phyloP scores from a whole-genome alignment of 371 early-diverging fungal genomes.

The Mucor racemosus region DNA sequence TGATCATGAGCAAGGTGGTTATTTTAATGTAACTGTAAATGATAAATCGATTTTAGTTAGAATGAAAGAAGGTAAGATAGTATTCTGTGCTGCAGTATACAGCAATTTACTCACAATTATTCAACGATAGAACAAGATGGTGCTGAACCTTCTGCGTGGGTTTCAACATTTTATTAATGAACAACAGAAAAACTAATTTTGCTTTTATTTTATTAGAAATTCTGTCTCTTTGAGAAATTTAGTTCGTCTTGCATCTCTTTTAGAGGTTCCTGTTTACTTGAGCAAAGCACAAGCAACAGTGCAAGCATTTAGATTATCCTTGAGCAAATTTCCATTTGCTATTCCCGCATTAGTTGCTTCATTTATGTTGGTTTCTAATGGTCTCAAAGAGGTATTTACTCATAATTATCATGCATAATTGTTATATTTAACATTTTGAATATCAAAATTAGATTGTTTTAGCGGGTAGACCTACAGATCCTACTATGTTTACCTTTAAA shows the following conservation, averaged over 20 bases:
- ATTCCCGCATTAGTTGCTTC: constrained; percentile 48
- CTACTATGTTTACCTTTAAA: constrained; percentile 28
- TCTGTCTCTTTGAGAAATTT: constrained; percentile 50
- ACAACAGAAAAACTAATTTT: not conserved
- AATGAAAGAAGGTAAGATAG: constrained; percentile 61
- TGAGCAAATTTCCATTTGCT: constrained; percentile 43
- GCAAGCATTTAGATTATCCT: constrained; percentile 30
- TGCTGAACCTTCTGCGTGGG: constrained; percentile 66
- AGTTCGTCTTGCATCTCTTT: constrained; percentile 40
- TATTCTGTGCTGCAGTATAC: not conserved
- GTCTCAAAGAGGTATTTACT: constrained; percentile 48
- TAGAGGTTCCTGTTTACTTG: constrained; percentile 30
- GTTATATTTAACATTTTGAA: too few relatives aligned
- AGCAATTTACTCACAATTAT: too few relatives aligned
- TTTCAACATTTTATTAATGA: not conserved
- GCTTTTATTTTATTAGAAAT: constrained; percentile 30
- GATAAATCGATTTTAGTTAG: constrained; percentile 58
- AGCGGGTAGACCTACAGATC: constrained; percentile 29
- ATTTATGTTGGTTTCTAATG: constrained; percentile 38
- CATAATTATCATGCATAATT: too few relatives aligned
- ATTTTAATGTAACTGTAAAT: constrained; percentile 50
- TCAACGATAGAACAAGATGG: constrained; percentile 62
- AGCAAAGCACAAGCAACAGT: constrained; percentile 42
- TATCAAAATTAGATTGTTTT: constrained; percentile 41
- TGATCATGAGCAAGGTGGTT: constrained; percentile 59